phyloP scores from a whole-genome alignment of 208 protist genomes.

The Acanthamoeba lenticulata region DNA sequence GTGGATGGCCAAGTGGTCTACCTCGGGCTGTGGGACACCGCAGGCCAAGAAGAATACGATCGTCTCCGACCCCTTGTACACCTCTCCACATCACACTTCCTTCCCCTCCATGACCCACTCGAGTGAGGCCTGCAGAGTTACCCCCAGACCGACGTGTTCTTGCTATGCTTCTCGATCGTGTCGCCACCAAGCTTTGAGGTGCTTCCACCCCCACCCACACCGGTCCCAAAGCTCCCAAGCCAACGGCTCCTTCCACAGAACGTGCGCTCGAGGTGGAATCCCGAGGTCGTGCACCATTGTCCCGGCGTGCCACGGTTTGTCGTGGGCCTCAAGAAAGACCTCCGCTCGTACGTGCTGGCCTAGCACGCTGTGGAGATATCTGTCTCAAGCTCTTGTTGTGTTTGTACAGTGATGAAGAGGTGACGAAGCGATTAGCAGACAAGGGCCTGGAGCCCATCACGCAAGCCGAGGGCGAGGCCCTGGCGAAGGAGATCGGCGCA shows the following conservation, averaged over 20 bases:
- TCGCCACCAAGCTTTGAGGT: conserved; percentile 81
- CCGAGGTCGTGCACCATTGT: conserved; percentile 84
- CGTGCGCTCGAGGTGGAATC: conserved; percentile 78
- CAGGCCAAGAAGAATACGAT: conserved; percentile 84
- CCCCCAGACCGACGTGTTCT: conserved; percentile 88
- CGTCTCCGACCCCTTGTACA: conserved; percentile 72
- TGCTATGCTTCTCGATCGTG: conserved; percentile 91
- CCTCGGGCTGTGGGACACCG: conserved; percentile 80
- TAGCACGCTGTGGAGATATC: no score
- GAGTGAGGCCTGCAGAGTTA: conserved; percentile 85
- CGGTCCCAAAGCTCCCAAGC: conserved; percentile 61
- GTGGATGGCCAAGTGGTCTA: conserved; percentile 72
- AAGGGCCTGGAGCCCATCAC: conserved; percentile 79
- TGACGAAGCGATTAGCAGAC: conserved; percentile 67
- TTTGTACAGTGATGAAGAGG: conserved; percentile 53
- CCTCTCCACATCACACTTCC: no score
- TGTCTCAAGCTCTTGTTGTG: not conserved
- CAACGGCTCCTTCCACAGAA: no score
- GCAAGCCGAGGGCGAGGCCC: conserved; percentile 80
- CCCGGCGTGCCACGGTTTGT: conserved; percentile 88
- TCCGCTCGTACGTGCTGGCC: conserved; percentile 82
- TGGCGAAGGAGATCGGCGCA: conserved; percentile 87
- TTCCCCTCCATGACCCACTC: no score
- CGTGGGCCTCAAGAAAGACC: conserved; percentile 93
- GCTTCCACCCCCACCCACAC: not conserved